Conservation (phyloP, 148 eudicot species). For the Simmondsia chinensis region DNA sequence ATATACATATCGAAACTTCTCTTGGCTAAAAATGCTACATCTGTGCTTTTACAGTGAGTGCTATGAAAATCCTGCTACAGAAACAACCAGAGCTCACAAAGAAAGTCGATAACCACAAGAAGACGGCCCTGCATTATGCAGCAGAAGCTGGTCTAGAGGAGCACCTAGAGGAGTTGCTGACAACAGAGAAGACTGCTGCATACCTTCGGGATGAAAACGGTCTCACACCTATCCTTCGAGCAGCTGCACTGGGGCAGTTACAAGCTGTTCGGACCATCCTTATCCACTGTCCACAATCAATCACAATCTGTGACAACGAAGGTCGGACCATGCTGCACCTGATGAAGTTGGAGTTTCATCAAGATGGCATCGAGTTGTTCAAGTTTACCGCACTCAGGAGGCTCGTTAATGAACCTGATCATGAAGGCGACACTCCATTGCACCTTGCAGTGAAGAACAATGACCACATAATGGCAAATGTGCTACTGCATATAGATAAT, state of each 20-base stretch:
- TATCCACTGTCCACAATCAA: slow-evolving; percentile 24
- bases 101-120: slow-evolving; percentile 22
- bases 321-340: slow-evolving; percentile 27
- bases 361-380: slow-evolving; percentile 21
- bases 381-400: slow-evolving; percentile 10
- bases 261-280: slow-evolving; percentile 27
- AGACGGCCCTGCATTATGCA: slow-evolving; percentile 35
- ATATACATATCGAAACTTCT: too few species aligned
- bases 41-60: slow-evolving; percentile 16
- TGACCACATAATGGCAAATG: slow-evolving; percentile 18
- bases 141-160: slow-evolving; percentile 26
- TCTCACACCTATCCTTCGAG: slow-evolving; percentile 27
- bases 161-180: slow-evolving; percentile 21
- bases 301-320: slow-evolving; percentile 15
- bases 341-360: slow-evolving; percentile 12
- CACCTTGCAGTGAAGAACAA: slow-evolving; percentile 26
- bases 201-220: slow-evolving; percentile 30
- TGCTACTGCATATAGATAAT: slow-evolving; percentile 18
- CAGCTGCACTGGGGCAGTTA: slow-evolving; percentile 24
- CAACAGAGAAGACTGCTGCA: slow-evolving; percentile 20
- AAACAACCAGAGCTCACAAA: slow-evolving; percentile 31
- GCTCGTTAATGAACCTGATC: slow-evolving; percentile 25
- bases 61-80: slow-evolving; percentile 17
- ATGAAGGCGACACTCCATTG: slow-evolving; percentile 33
- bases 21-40: too few species aligned